Percentiles rank a stretch among this genome's conserved stretches.
These are phyloP conservation scores for Brassica napus DNA, from an alignment of 345 rosid species.

Conservation along the genomic window DNA sequence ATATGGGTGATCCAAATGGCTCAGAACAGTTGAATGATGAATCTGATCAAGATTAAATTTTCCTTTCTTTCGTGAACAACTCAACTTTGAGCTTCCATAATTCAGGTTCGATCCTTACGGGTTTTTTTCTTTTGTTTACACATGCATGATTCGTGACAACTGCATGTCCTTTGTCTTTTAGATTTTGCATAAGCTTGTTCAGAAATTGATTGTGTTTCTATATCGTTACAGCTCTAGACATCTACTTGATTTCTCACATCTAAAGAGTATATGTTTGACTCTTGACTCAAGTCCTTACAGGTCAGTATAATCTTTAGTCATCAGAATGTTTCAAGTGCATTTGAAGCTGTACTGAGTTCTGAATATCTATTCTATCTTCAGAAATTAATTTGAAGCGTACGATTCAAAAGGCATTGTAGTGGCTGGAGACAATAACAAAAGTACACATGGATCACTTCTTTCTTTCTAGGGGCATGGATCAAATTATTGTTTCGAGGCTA, in stretches of 20 bases:
- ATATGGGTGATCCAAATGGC: background rate
- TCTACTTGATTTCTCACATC: too few relatives aligned
- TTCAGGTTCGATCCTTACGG: too few relatives aligned
- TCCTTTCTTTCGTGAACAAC: background rate
- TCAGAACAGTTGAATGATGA: background rate
- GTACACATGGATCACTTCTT: background rate
- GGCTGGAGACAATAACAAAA: conserved; percentile 82
- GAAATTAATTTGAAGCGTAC: conserved; percentile 97
- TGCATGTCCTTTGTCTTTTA: too few relatives aligned
- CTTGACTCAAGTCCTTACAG: conserved; percentile 39
- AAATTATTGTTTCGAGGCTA: background rate
- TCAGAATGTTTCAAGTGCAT: background rate
- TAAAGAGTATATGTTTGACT: too few relatives aligned
- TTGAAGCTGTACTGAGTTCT: conserved; percentile 5
- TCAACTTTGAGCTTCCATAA: background rate
- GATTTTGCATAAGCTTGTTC: too few relatives aligned
- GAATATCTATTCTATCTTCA: conserved; percentile 40
- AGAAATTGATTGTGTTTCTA: too few relatives aligned
- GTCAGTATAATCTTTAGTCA: conserved; percentile 39
- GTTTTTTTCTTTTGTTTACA: too few relatives aligned
- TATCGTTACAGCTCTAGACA: too few relatives aligned
- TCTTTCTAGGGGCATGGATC: background rate
- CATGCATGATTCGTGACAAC: too few relatives aligned
- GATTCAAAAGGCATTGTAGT: conserved; percentile 68
- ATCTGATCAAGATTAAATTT: background rate